Evolutionary conservation across 176 grass and related monocot genomes (phyloP).

Genomic region (Paspalum notatum): DNA sequence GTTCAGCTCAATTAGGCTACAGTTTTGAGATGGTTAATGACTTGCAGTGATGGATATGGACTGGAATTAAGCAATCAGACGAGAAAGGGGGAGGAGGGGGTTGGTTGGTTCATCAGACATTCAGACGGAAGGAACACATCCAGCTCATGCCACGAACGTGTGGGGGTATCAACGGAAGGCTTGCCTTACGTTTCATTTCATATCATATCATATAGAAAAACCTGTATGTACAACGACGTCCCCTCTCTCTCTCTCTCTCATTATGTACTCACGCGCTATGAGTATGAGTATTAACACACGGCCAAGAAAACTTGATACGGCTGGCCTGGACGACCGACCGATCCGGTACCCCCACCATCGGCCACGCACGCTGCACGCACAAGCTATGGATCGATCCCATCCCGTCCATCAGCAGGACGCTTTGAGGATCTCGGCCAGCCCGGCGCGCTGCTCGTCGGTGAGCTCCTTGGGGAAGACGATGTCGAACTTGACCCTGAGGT

Average conservation of each 20-base stretch:
- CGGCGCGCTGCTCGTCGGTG: conserved; percentile 55
- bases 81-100: neutral
- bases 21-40: conserved; percentile 23
- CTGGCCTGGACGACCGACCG: neutral
- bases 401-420: conserved; percentile 40
- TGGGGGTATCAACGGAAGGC: conserved; percentile 27
- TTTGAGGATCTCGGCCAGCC: conserved; percentile 62
- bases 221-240: conserved; percentile 76
- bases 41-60: too few relatives aligned
- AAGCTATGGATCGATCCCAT: neutral
- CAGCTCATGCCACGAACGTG: conserved; percentile 45
- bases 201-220: conserved; percentile 27
- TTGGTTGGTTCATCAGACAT: conserved; percentile 25
- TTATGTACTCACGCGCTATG: conserved; percentile 50
- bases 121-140: conserved; percentile 28
- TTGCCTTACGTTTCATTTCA: conserved; percentile 45
- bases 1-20: conserved; percentile 3
- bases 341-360: neutral
- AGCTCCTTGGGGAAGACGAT: conserved; percentile 77
- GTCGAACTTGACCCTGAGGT: conserved; percentile 72
- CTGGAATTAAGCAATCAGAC: too few relatives aligned
- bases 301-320: conserved; percentile 53
- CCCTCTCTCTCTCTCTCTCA: conserved; percentile 43
- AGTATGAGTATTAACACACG: conserved; percentile 57
- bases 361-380: too few relatives aligned